Percentiles rank a stretch among this genome's conserved stretches.
Conservation (phyloP, 176 grass and related monocot species). For the Lolium rigidum region DNA sequence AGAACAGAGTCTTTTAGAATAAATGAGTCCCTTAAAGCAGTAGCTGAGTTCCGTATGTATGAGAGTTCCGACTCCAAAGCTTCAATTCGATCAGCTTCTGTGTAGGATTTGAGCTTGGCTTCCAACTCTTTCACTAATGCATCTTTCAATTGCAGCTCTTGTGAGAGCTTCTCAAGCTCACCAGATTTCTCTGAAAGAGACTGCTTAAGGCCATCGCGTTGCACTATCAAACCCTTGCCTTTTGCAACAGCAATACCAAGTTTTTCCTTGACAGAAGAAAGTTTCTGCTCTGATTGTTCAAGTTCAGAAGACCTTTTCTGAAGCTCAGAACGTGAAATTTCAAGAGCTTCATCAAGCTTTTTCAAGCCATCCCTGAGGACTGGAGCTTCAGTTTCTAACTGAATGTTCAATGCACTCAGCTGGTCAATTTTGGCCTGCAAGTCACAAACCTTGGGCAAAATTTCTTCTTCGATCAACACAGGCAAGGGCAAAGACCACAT, state of each 20-base stretch:
- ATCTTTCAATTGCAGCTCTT: slow-evolving; percentile 71
- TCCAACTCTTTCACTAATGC: slow-evolving; percentile 72
- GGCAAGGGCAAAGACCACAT: slow-evolving; percentile 72
- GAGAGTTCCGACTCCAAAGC: slow-evolving; percentile 97
- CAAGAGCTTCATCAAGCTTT: slow-evolving; percentile 62
- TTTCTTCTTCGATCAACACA: slow-evolving; percentile 60
- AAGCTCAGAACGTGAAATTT: slow-evolving; percentile 53
- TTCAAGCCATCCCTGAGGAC: slow-evolving; percentile 64
- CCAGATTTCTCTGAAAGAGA: slow-evolving; percentile 79
- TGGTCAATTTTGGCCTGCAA: slow-evolving; percentile 62
- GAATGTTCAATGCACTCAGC: slow-evolving; percentile 65
- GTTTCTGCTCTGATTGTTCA: slow-evolving; percentile 84
- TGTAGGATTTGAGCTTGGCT: slow-evolving; percentile 82
- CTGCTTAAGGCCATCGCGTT: slow-evolving; percentile 91
- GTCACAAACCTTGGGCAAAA: slow-evolving; percentile 65
- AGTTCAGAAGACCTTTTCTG: slow-evolving; percentile 75
- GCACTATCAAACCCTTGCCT: slow-evolving; percentile 93
- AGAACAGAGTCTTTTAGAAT: slow-evolving; percentile 92
- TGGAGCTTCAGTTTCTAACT: slow-evolving; percentile 77
- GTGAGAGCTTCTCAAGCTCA: slow-evolving; percentile 77
- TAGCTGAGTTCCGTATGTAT: slow-evolving; percentile 90
- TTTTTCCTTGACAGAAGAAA: slow-evolving; percentile 87
- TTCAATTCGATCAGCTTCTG: slow-evolving; percentile 93
- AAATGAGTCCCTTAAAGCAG: slow-evolving; percentile 97
- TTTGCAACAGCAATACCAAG: slow-evolving; percentile 96